These are phyloP conservation scores for Toxicodendron radicans DNA, from an alignment of 345 rosid species.

Conservation along the genomic window DNA sequence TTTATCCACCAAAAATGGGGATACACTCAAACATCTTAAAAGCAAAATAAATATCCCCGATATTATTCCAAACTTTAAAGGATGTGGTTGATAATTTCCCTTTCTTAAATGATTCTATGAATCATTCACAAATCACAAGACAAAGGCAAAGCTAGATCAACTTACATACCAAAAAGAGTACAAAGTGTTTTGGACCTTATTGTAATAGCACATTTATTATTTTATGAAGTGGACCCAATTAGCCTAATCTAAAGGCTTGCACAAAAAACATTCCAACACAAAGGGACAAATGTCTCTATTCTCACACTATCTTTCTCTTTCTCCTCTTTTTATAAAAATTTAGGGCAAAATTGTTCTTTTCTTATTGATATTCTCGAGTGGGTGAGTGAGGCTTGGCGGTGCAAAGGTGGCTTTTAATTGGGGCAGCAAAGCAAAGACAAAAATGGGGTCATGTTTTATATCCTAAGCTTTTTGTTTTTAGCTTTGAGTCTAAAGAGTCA, in stretches of 20 bases:
- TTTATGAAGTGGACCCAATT: neutral
- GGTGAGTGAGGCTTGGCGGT: constrained; percentile 19
- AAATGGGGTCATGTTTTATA: constrained; percentile 6
- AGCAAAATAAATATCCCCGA: no score
- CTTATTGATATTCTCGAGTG: neutral
- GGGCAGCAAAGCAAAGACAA: constrained; percentile 8
- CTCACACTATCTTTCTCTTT: neutral
- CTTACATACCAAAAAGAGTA: neutral
- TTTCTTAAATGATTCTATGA: neutral
- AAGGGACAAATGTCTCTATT: neutral
- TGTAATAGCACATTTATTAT: neutral
- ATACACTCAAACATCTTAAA: no score
- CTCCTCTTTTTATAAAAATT: neutral
- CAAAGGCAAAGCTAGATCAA: neutral
- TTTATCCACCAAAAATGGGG: no score
- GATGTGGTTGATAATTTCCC: neutral
- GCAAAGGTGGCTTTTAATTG: constrained; percentile 24
- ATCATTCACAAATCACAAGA: constrained; percentile 11
- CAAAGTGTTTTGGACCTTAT: neutral
- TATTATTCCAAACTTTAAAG: no score
- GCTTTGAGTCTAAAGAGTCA: constrained; percentile 12
- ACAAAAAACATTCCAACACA: neutral
- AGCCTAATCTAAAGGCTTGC: neutral
- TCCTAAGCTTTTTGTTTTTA: constrained; percentile 19
- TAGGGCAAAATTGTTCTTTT: neutral